A percentile compares a stretch with the other conserved stretches of the same genome.
phyloP scores from a whole-genome alignment of 768 basidiomycete species.

The Naganishia antarctica region DNA sequence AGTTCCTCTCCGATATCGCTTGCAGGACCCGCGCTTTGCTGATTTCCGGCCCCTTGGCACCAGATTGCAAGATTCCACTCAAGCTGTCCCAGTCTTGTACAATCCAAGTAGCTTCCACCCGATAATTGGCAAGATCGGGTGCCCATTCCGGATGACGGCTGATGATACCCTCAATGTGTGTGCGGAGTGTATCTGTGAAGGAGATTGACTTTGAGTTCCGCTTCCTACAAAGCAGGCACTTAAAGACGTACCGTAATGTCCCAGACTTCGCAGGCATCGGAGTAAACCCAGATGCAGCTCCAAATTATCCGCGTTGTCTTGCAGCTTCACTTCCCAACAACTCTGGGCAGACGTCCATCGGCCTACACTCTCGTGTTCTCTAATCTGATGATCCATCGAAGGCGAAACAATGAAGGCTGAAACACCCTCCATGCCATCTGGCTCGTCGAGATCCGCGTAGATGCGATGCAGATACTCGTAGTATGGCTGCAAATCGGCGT shows the following conservation, averaged over 20 bases:
- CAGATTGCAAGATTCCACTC: constrained; percentile 54
- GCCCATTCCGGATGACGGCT: constrained; percentile 80
- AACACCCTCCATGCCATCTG: constrained; percentile 98
- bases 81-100: constrained; percentile 89
- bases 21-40: constrained; percentile 75
- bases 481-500: constrained; percentile 60
- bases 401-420: constrained; percentile 83
- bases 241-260: constrained; percentile 77
- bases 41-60: constrained; percentile 55
- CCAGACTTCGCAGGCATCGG: constrained; percentile 84
- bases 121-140: constrained; percentile 67
- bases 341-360: constrained; percentile 98
- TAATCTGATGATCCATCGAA: constrained; percentile 88
- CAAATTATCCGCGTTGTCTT: constrained; percentile 82
- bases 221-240: too few relatives aligned
- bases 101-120: constrained; percentile 93
- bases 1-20: constrained; percentile 63
- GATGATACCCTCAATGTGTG: constrained; percentile 86
- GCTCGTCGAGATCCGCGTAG: constrained; percentile 91
- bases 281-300: constrained; percentile 83
- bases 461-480: constrained; percentile 93
- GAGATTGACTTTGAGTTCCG: too few relatives aligned
- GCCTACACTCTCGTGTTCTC: constrained; percentile 94
- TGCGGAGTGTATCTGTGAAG: constrained; percentile 88
- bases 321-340: constrained; percentile 94